Evolutionary conservation across 257 asterid species (phyloP), one percentile per base, ranked within the genome.

Genomic region (Mentha longifolia): DNA sequence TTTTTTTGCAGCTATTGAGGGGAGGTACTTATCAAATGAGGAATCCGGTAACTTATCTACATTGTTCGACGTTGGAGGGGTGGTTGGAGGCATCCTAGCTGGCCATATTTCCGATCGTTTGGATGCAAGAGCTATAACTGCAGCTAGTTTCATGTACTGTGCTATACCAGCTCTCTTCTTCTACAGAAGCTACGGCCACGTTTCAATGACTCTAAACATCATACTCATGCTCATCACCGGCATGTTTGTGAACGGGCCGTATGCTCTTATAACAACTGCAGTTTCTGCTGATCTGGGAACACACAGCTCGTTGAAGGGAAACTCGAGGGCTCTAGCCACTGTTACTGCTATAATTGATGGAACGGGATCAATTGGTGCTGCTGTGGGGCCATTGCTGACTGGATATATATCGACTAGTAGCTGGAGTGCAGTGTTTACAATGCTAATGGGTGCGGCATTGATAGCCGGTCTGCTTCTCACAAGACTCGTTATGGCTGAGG

Each of bases 271-370:
- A 52, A 92, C 99, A 10, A 95, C 99, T 0, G 97, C 99, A 1
- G 99, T 95, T n/a, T 95, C 99, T 30, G 88, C 99, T 16, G 99
- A 95, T 76, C 83, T 95, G 68, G 99, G 99, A 67, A 92, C 98
- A 45, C 99, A 95, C 70, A 84, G 93, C 77, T 89, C 96, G n/a
- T 60, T 95, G 81, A 95, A 75, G 80, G 98, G 94, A 58, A 92
- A 90, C 64, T 73, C 98, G 2, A 66, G 94, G 61, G 99, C 98
- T 6, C 70, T 95, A 9, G 99, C 98, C 67, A 95, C 98, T 0
- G 99, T 95, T 1, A 92, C 98, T 0, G 98, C 98, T 6, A 95
- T 92, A 68, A 95, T 95, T 1, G 99, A 95, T 30, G 99, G 98
- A 45, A 95, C 99, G 0, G 99, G 99, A 28, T 95, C 99, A 2